Evolutionary conservation across 495 filamentous ascomycete genomes (phyloP).

Genomic region (Immersiella caudata): DNA sequence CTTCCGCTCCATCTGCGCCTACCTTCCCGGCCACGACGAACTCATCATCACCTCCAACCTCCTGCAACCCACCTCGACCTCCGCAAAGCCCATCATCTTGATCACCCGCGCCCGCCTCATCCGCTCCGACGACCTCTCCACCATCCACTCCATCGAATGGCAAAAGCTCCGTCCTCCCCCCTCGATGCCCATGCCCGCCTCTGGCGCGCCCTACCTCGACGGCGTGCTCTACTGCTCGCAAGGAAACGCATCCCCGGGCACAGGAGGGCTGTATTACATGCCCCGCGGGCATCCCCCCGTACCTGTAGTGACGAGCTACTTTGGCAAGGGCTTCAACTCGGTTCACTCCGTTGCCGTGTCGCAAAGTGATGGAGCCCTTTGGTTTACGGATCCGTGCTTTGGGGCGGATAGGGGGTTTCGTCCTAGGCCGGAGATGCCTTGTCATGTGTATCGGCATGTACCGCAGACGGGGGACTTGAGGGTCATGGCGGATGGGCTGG

Average conservation of each 20-base stretch:
- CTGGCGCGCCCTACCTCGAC: conserved; percentile 38
- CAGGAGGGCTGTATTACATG: conserved; percentile 57
- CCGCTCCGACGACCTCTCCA: conserved; percentile 21
- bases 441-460: conserved; percentile 50
- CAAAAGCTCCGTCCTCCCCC: conserved; percentile 47
- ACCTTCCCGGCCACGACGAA: conserved; percentile 36
- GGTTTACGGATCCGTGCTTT: conserved; percentile 54
- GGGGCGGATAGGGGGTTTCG: conserved; percentile 49
- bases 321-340: conserved; percentile 51
- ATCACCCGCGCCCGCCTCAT: conserved; percentile 45
- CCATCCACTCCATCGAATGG: conserved; percentile 43
- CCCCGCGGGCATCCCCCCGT: conserved; percentile 38
- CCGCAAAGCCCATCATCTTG: conserved; percentile 44
- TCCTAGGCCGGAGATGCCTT: conserved; percentile 45
- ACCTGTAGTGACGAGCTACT: conserved; percentile 47
- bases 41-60: conserved; percentile 65
- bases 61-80: conserved; percentile 42
- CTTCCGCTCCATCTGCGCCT: conserved; percentile 67
- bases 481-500: conserved; percentile 49
- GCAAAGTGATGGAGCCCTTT: conserved; percentile 43
- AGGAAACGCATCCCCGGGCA: conserved; percentile 43
- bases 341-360: conserved; percentile 46
- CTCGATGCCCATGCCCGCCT: conserved; percentile 58
- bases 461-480: conserved; percentile 38
- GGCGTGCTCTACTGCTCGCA: conserved; percentile 56